Conservation (phyloP, 2,329 filamentous ascomycete species). For the Diaporthe aspalathi region DNA sequence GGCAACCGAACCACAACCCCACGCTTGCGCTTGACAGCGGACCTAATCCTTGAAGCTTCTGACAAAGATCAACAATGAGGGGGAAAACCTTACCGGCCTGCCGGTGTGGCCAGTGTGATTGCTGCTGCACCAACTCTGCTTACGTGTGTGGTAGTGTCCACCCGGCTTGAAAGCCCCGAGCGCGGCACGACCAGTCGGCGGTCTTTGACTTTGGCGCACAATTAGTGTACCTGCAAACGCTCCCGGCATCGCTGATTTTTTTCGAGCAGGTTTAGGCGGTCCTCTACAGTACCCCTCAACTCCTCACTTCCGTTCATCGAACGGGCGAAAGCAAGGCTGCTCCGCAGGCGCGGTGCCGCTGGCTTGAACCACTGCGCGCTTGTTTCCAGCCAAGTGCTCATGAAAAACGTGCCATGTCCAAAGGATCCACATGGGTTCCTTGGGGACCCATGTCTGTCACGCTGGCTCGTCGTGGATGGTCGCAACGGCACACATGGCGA, state of each 20-base stretch:
- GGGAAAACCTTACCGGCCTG: not conserved
- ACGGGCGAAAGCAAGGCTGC: not conserved
- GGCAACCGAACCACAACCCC: constrained; percentile 22
- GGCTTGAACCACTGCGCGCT: not conserved
- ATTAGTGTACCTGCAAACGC: constrained; percentile 14
- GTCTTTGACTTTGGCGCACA: not conserved
- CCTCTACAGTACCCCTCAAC: not conserved
- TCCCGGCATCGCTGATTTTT: not conserved
- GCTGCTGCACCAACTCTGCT: constrained; percentile 30
- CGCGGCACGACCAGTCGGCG: not conserved
- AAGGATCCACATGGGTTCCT: constrained; percentile 15
- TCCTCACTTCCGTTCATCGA: not conserved
- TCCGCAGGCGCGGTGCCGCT: not conserved
- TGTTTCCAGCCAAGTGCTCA: constrained; percentile 21
- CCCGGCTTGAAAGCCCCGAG: constrained; percentile 1
- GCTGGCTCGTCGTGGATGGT: constrained; percentile 26
- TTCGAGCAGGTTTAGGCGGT: not conserved
- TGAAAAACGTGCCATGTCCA: not conserved
- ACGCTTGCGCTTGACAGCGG: constrained; percentile 28
- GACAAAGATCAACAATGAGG: constrained; percentile 1
- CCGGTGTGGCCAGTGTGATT: not conserved
- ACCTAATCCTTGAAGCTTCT: constrained; percentile 17
- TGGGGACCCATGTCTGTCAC: constrained; percentile 28
- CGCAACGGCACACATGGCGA: constrained; percentile 18
- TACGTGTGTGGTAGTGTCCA: constrained; percentile 3